phyloP scores from a whole-genome alignment of 192 early-diverging fungal genomes.

The Kappamyces sp. region DNA sequence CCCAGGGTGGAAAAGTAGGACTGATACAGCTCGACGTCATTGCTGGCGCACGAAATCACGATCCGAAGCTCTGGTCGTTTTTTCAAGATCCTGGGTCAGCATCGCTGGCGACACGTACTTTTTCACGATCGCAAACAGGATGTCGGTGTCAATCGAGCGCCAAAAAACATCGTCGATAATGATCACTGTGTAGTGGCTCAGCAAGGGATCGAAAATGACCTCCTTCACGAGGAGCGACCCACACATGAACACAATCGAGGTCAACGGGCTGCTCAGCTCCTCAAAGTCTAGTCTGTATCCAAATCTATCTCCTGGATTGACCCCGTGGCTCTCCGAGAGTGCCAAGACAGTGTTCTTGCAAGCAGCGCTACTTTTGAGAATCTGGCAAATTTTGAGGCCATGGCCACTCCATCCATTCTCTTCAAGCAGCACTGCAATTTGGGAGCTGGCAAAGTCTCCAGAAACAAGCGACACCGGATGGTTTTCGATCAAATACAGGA shows the following conservation, averaged over 20 bases:
- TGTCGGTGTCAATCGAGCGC: conserved; percentile 66
- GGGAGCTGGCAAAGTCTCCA: not conserved
- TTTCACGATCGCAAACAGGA: conserved; percentile 67
- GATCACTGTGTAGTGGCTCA: conserved; percentile 65
- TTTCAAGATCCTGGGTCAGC: conserved; percentile 55
- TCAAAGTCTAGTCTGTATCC: conserved; percentile 79
- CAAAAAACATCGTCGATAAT: conserved; percentile 82
- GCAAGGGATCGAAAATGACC: conserved; percentile 65
- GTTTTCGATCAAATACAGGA: conserved; percentile 15
- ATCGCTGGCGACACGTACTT: conserved; percentile 45
- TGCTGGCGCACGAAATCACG: conserved; percentile 76
- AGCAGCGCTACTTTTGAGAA: conserved; percentile 6
- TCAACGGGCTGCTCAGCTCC: conserved; percentile 46
- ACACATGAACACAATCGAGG: conserved; percentile 71
- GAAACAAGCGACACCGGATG: not conserved
- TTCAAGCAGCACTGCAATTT: conserved; percentile 1
- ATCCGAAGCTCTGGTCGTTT: conserved; percentile 65
- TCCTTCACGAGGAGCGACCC: conserved; percentile 82
- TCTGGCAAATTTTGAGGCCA: not conserved
- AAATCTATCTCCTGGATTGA: conserved; percentile 19
- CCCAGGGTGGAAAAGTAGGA: conserved; percentile 9
- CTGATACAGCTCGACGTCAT: conserved; percentile 68
- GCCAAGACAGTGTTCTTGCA: not conserved
- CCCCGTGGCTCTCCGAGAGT: no score
- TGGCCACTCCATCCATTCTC: not conserved